Conservation (phyloP, 148 eudicot genomes). For the Suaeda aralocaspica region DNA sequence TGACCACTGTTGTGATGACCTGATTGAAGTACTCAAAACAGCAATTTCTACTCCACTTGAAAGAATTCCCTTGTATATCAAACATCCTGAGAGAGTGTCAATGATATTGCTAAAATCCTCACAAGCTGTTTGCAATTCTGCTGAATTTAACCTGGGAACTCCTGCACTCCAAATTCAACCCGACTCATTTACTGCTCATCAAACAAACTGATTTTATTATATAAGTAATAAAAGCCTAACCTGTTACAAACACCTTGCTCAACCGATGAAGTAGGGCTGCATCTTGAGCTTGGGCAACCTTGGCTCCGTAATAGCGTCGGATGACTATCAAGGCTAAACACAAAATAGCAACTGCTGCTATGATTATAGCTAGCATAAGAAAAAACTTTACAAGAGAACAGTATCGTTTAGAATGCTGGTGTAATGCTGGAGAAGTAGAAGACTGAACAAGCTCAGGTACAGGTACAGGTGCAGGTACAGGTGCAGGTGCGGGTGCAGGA, state of each 20-base stretch:
- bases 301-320: slow-evolving; percentile 17
- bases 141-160: slow-evolving; percentile 35
- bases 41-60: slow-evolving; percentile 49
- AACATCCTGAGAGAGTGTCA: slow-evolving; percentile 43
- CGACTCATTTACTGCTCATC: not conserved
- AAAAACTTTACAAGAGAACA: not conserved
- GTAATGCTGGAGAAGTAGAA: slow-evolving; percentile 8
- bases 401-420: not conserved
- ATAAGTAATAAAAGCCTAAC: slow-evolving; percentile 15
- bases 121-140: slow-evolving; percentile 44
- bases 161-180: slow-evolving; percentile 30
- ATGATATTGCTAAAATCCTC: slow-evolving; percentile 51
- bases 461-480: slow-evolving; percentile 4
- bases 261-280: slow-evolving; percentile 38
- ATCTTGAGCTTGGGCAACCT: slow-evolving; percentile 25
- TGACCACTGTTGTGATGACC: slow-evolving; percentile 40
- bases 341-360: slow-evolving; percentile 12
- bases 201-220: not conserved
- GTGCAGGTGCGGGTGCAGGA: not conserved
- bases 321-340: slow-evolving; percentile 18
- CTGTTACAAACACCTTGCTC: slow-evolving; percentile 50
- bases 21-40: slow-evolving; percentile 41
- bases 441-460: slow-evolving; percentile 5
- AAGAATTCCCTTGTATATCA: slow-evolving; percentile 45
- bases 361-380: slow-evolving; percentile 2